Base-by-base conservation (phyloP, 768 basidiomycete species). In the Leucocoprinus sp. region DNA sequence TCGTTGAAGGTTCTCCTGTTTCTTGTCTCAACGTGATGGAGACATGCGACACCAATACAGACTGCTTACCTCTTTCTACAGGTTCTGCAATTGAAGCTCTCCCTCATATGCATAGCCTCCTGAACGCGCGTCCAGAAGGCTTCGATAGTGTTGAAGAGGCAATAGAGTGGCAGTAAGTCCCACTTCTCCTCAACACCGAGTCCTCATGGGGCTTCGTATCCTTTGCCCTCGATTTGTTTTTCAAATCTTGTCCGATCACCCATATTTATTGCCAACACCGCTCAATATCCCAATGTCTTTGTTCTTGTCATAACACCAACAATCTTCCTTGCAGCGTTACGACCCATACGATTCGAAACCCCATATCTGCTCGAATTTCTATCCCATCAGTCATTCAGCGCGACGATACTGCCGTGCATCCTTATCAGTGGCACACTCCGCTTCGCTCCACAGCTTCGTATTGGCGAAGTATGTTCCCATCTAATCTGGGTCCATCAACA, bases 11-110 rank as follows among this genome's bases (percentile, higher is more conserved):
- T 88, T 27, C 19, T 49, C 31, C 37, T 23, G 9, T 39, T 12
- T 7, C 22, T 39, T 31, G 12, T 23, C 19, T 37, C 18, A 19
- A 37, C 29, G 6, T 42, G 19, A 36, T 37, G n/a, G 28, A 6
- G 21, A 44, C 43, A 38, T 39, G 19, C 38, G 34, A 14, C n/a
- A 19, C 27, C 34, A 34, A 15, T n/a, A 24, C 31, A 31, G n/a
- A 14, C 31, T 33, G 17, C 18, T 36, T 31, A 24, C 23, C 40
- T 19, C 36, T 22, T 31, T 31, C 12, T 36, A 5, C 57, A 92
- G 92, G 93, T 9, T 88, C 92, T 19, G 93, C 96, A 0, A 68
- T 97, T 23, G 96, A 97, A 36, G 91, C 93, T 1, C 74, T 99
- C 9, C 89, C 91, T 0, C 78, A 88, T 54, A 99, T 99, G 96